Base-by-base conservation (phyloP, 345 rosid genomes). In the Boechera divaricarpa region DNA sequence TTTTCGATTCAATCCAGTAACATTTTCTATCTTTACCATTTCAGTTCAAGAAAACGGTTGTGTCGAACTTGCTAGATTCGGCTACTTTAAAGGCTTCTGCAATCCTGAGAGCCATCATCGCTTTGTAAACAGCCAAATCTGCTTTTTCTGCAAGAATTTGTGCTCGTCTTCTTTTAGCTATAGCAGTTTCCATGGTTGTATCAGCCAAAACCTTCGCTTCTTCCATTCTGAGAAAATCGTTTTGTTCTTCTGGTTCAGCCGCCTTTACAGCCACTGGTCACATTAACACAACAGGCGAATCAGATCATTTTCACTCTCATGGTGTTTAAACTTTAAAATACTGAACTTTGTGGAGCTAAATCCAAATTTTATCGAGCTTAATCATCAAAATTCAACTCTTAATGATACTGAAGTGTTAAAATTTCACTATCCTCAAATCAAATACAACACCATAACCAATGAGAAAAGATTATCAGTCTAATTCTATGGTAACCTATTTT, bases 121-220 rank as follows among this genome's bases (percentile, higher is more conserved):
- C 96, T 82, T 84, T 95, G 83, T 89, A 93, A 10, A 88, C 80
- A 18, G 91, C 93, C 81, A 95, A 73, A 78, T 90, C 91, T 3
- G 99, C 99, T n/a, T 81, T 86, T 79, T 82, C 87, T 87, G 88
- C 87, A 10, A 91, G 91, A 44, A 75, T 42, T 80, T 95, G 94
- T 7, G 97, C 98, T 76, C 82, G 80, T 48, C 56, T 75, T 7
- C 99, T 91, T 63, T 85, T 93, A 2, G 48, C 42, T 3, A 87
- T 72, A 3, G 97, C 97, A 4, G 69, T 56, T 64, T 92, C 90
- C 39, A 79, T 29, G 13, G 81, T 63, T 45, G 63, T 70, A 61
- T 63, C 74, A 9, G 89, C 92, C 12, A 79, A 69, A 26, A 74
- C 74, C 56, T 69, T 85, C 6, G 97, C 91, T 45, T 85, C 91